Conservation (phyloP, 352 stramenopile genomes). For the Pythium myriotylum region DNA sequence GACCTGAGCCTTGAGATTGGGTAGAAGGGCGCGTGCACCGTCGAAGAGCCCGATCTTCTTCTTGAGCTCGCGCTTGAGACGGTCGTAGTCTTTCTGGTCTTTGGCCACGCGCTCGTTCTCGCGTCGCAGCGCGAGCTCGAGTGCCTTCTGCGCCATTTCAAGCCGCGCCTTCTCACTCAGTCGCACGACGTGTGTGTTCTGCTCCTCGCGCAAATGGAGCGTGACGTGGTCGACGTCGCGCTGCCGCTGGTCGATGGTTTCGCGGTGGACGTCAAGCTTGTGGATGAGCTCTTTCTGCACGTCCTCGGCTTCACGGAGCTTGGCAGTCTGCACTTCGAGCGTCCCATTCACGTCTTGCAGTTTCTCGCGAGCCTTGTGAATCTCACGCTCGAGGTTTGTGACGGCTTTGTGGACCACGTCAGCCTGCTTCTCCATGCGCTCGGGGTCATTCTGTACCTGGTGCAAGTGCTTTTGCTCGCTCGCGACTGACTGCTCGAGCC, state of each 20-base stretch:
- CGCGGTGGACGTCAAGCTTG: constrained; percentile 89
- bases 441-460: constrained; percentile 73
- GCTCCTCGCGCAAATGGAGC: constrained; percentile 84
- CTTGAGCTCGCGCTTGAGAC: constrained; percentile 85
- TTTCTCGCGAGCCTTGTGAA: constrained; percentile 45
- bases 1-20: constrained; percentile 81
- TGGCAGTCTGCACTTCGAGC: constrained; percentile 45
- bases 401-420: constrained; percentile 86
- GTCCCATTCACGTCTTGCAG: constrained; percentile 40
- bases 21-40: constrained; percentile 67
- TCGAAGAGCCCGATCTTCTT: constrained; percentile 89
- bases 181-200: constrained; percentile 77
- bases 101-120: constrained; percentile 71
- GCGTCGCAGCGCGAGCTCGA: constrained; percentile 51
- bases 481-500: constrained; percentile 46
- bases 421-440: constrained; percentile 84
- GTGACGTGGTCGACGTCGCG: constrained; percentile 90
- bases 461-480: constrained; percentile 62
- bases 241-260: constrained; percentile 91
- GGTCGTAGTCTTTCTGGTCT: constrained; percentile 81
- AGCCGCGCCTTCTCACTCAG: constrained; percentile 72
- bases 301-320: constrained; percentile 77
- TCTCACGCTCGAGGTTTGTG: constrained; percentile 66
- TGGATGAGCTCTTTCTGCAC: constrained; percentile 77
- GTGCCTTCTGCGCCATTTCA: constrained; percentile 59